These are phyloP conservation scores for Geotrichum reessii DNA, from an alignment of 1,139 yeast genomes.

Conservation along the genomic window DNA sequence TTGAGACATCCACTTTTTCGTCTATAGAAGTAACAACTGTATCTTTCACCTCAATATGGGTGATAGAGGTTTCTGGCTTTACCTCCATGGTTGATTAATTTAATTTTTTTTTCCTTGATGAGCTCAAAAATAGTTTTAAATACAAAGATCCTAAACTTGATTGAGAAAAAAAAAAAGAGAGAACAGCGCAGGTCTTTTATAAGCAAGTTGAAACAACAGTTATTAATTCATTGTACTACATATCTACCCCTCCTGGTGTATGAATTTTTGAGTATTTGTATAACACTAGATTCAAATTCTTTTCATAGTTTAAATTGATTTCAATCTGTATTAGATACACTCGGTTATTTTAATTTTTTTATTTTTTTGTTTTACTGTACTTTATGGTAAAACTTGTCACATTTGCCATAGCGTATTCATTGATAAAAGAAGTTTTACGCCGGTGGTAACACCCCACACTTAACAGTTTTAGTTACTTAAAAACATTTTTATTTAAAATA, in stretches of 20 bases:
- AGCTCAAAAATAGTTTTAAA: neutral
- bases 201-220: neutral
- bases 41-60: neutral
- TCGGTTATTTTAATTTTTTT: neutral
- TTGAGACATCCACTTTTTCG: slow-evolving; percentile 1
- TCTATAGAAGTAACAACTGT: neutral
- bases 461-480: no score
- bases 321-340: neutral
- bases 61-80: neutral
- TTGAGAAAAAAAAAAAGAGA: neutral
- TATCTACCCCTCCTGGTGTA: neutral
- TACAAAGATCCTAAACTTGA: neutral
- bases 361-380: neutral
- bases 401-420: neutral
- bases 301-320: neutral
- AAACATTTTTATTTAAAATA: no score
- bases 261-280: no score
- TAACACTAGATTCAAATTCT: no score
- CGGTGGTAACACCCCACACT: neutral
- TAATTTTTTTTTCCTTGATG: neutral
- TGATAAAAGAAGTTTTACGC: neutral
- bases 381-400: neutral
- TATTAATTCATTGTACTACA: neutral
- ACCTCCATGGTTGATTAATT: neutral
- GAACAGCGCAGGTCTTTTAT: neutral